These are phyloP conservation scores for Bocquillonia castaneifolia DNA, from an alignment of 441 rosid species.

Conservation along the genomic window DNA sequence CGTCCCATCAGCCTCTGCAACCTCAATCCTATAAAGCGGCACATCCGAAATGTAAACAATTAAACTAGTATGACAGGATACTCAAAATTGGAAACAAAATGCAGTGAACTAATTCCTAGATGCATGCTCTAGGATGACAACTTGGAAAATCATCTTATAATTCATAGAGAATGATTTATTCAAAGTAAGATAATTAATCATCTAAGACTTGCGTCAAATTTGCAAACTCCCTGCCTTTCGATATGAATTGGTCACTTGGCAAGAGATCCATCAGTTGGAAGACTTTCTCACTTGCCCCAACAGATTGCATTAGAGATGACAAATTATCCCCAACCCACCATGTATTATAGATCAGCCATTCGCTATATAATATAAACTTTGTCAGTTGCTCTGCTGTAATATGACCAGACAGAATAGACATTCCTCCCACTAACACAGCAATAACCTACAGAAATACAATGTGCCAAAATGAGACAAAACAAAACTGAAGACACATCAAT, in stretches of 20 bases:
- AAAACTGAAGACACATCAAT: background rate
- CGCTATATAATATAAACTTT: constrained; percentile 86
- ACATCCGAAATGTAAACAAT: constrained; percentile 14
- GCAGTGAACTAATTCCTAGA: background rate
- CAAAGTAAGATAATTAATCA: constrained; percentile 12
- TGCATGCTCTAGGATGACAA: constrained; percentile 1
- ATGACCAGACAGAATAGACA: constrained; percentile 73
- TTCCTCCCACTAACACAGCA: constrained; percentile 87
- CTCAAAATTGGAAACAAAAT: background rate
- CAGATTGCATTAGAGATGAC: constrained; percentile 86
- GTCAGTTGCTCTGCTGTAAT: constrained; percentile 92
- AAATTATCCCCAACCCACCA: constrained; percentile 97
- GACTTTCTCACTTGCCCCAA: constrained; percentile 97
- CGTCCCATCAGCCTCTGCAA: constrained; percentile 59
- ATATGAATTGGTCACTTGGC: constrained; percentile 66
- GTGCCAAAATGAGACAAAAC: constrained; percentile 16
- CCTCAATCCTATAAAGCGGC: constrained; percentile 46
- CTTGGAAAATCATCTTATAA: background rate
- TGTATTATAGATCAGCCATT: constrained; percentile 91
- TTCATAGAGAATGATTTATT: constrained; percentile 14
- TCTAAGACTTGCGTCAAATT: constrained; percentile 3
- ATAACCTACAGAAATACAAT: constrained; percentile 49
- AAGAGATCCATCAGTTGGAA: constrained; percentile 92
- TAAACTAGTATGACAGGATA: constrained; percentile 7
- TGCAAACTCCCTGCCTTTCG: constrained; percentile 56